Conservation (phyloP, 202 grass and related monocot genomes). For the Carex arenaria region DNA sequence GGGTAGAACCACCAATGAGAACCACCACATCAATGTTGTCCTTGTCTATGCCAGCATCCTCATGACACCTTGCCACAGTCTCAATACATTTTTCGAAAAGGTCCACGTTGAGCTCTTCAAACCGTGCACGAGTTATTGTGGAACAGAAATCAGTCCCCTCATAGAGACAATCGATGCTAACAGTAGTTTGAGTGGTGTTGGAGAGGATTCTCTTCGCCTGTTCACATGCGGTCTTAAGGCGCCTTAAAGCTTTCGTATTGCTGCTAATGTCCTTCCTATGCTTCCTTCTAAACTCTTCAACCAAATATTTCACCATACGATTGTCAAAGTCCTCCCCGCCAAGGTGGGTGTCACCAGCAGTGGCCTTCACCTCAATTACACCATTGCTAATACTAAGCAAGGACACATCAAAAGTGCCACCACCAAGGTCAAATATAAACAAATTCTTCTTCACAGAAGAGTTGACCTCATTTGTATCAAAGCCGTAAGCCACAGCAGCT, state of each 20-base stretch:
- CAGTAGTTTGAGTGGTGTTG: slow-evolving; percentile 19
- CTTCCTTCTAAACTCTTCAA: slow-evolving; percentile 95
- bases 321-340: slow-evolving; percentile 94
- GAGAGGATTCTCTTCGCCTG: slow-evolving; percentile 77
- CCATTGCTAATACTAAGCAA: slow-evolving; percentile 79
- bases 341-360: slow-evolving; percentile 84
- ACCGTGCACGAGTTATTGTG: slow-evolving; percentile 70
- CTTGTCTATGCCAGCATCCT: slow-evolving; percentile 78
- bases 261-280: slow-evolving; percentile 82
- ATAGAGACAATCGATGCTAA: slow-evolving; percentile 79
- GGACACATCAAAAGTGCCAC: slow-evolving; percentile 92
- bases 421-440: slow-evolving; percentile 92
- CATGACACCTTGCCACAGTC: slow-evolving; percentile 79
- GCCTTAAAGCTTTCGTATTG: slow-evolving; percentile 78
- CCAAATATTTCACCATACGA: slow-evolving; percentile 88
- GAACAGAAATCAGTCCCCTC: slow-evolving; percentile 80
- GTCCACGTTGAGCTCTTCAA: slow-evolving; percentile 84
- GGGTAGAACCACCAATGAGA: slow-evolving; percentile 82
- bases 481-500: slow-evolving; percentile 85
- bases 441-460: slow-evolving; percentile 70
- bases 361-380: slow-evolving; percentile 81
- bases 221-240: slow-evolving; percentile 82
- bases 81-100: slow-evolving; percentile 90
- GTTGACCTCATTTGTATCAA: slow-evolving; percentile 42
- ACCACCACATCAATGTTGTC: slow-evolving; percentile 73